phyloP scores from a whole-genome alignment of 2,329 filamentous ascomycete genomes.

The Diaporthe helianthi region DNA sequence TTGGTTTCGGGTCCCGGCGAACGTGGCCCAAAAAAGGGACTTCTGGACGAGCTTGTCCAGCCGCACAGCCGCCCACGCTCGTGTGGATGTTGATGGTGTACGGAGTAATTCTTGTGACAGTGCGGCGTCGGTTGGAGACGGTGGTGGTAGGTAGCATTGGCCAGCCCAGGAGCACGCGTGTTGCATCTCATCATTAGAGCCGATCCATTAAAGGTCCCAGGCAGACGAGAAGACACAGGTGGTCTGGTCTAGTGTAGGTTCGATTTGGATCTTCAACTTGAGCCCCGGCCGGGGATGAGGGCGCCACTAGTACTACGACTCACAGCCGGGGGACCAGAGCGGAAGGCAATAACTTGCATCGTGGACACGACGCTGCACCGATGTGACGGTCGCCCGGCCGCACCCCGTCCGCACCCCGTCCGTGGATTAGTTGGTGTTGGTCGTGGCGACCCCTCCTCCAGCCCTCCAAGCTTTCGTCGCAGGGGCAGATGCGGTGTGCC shows the following conservation, averaged over 20 bases:
- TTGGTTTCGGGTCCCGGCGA: conserved; percentile 31
- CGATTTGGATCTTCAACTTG: conserved; percentile 14
- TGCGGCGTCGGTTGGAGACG: neutral
- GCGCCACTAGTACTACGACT: conserved; percentile 20
- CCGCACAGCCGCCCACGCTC: neutral
- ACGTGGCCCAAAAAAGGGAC: conserved; percentile 23
- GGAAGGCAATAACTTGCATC: conserved; percentile 17
- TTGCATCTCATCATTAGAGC: conserved; percentile 14
- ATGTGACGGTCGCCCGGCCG: conserved; percentile 25
- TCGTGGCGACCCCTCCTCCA: too few relatives aligned
- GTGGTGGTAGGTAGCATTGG: neutral
- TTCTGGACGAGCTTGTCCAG: conserved; percentile 14
- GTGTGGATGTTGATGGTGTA: neutral
- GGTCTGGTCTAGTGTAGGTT: conserved; percentile 14
- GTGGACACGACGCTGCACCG: conserved; percentile 18
- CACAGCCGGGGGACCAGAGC: conserved; percentile 17
- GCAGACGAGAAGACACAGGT: conserved; percentile 1
- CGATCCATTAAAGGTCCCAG: neutral
- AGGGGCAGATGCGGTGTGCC: conserved; percentile 23
- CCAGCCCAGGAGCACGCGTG: conserved; percentile 18
- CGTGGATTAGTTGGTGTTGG: too few relatives aligned
- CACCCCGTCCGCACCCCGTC: too few relatives aligned
- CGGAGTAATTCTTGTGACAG: neutral
- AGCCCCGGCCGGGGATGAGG: neutral
- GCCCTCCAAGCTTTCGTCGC: neutral